These are phyloP conservation scores for Saturnispora sekii DNA, from an alignment of 805 yeast genomes.

Conservation along the genomic window DNA sequence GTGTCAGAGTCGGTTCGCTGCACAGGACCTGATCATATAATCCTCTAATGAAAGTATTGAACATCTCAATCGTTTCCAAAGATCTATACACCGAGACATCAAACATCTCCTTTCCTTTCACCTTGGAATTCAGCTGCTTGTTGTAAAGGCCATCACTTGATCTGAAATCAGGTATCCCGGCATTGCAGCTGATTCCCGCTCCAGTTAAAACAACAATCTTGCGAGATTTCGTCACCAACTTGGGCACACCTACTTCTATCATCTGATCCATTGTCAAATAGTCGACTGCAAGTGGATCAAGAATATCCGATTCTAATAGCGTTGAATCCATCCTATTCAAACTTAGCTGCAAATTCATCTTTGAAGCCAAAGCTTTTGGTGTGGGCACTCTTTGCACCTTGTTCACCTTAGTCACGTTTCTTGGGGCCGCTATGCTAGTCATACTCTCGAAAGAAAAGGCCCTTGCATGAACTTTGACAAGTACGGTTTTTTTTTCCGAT, in stretches of 20 bases:
- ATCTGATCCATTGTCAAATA: slow-evolving; percentile 5
- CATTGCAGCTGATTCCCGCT: slow-evolving; percentile 94
- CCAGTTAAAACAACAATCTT: slow-evolving; percentile 74
- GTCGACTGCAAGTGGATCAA: slow-evolving; percentile 2
- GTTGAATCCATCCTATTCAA: slow-evolving; percentile 7
- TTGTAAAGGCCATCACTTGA: slow-evolving; percentile 77
- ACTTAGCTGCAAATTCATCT: not conserved
- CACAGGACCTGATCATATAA: slow-evolving; percentile 51
- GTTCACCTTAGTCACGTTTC: not conserved
- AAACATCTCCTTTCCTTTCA: slow-evolving; percentile 84
- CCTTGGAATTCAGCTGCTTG: slow-evolving; percentile 35
- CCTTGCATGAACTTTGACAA: too few species aligned
- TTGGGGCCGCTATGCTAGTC: not conserved
- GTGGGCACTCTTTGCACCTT: not conserved
- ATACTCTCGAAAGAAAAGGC: not conserved
- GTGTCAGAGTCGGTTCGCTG: slow-evolving; percentile 81
- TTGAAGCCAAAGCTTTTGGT: not conserved
- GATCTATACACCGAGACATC: slow-evolving; percentile 76
- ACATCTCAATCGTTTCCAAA: slow-evolving; percentile 54
- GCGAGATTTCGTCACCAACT: slow-evolving; percentile 35
- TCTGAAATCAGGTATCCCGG: slow-evolving; percentile 95
- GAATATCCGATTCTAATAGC: slow-evolving; percentile 3
- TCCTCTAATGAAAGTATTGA: slow-evolving; percentile 82
- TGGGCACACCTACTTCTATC: slow-evolving; percentile 26
- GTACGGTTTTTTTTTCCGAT: not conserved